phyloP scores from a whole-genome alignment of 768 basidiomycete genomes.

The Boletus barrowsii region DNA sequence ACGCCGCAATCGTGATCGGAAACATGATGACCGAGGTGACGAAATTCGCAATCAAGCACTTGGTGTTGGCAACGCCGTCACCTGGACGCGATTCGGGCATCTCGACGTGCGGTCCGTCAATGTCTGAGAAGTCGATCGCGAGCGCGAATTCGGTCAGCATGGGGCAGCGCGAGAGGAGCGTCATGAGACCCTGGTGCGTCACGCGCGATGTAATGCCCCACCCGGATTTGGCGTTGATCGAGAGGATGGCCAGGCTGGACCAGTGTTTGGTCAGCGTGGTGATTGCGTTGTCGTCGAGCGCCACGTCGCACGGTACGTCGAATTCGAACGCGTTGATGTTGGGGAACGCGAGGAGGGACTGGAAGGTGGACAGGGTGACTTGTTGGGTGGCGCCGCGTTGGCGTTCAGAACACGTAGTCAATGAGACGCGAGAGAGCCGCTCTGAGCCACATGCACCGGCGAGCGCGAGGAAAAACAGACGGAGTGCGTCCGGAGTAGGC shows the following conservation, averaged over 20 bases:
- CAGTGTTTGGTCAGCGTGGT: conserved; percentile 18
- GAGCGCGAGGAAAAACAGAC: conserved; percentile 21
- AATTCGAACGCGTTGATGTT: conserved; percentile 12
- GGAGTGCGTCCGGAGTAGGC: conserved; percentile 18
- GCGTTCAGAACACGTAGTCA: conserved; percentile 4
- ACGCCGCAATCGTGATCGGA: conserved; percentile 22
- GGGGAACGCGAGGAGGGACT: conserved; percentile 15
- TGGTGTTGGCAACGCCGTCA: conserved; percentile 6
- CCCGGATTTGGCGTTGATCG: conserved; percentile 16
- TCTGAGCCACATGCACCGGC: conserved; percentile 9
- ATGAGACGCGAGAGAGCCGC: conserved; percentile 5
- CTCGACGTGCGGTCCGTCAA: conserved; percentile 6
- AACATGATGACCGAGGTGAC: conserved; percentile 18
- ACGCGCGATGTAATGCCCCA: conserved; percentile 19
- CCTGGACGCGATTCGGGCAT: conserved; percentile 5
- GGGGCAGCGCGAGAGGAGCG: conserved; percentile 15
- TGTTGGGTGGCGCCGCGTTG: neutral
- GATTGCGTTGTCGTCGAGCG: conserved; percentile 21
- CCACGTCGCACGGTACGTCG: conserved; percentile 19
- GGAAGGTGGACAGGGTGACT: conserved; percentile 15
- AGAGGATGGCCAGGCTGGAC: conserved; percentile 13
- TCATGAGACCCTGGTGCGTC: conserved; percentile 22
- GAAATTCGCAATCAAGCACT: conserved; percentile 13
- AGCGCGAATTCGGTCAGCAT: conserved; percentile 13
- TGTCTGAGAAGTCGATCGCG: conserved; percentile 17